These are phyloP conservation scores for Paecilomyces niveus DNA, from an alignment of 2,329 filamentous ascomycete genomes.

Conservation along the genomic window DNA sequence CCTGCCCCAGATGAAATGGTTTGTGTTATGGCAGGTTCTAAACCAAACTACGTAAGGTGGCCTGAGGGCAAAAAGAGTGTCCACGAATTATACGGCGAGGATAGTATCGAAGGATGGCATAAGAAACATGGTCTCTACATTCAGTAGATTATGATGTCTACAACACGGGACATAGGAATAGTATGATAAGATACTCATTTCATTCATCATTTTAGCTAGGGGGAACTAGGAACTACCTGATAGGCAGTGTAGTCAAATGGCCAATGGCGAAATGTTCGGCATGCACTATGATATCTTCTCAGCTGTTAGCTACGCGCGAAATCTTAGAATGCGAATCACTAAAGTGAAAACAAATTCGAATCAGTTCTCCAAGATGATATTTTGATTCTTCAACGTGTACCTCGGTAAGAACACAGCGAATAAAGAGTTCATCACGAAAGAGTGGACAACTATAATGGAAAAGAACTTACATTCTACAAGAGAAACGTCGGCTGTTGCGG, in stretches of 20 bases:
- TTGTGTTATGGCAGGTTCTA: slow-evolving; percentile 38
- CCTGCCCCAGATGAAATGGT: slow-evolving; percentile 41
- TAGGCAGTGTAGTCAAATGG: not conserved
- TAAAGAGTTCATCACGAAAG: slow-evolving; percentile 51
- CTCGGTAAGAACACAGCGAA: slow-evolving; percentile 62
- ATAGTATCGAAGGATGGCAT: slow-evolving; percentile 42
- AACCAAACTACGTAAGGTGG: slow-evolving; percentile 41
- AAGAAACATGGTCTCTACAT: slow-evolving; percentile 34
- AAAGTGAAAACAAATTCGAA: slow-evolving; percentile 4
- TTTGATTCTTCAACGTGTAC: slow-evolving; percentile 51
- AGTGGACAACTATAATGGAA: slow-evolving; percentile 4
- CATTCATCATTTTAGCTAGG: not conserved
- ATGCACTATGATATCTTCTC: not conserved
- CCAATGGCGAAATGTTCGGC: not conserved
- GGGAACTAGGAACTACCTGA: not conserved
- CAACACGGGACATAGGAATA: not conserved
- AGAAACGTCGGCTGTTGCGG: not conserved
- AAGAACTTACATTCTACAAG: slow-evolving; percentile 2
- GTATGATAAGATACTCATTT: not conserved
- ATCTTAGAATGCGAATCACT: not conserved
- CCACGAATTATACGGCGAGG: slow-evolving; percentile 28
- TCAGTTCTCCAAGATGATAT: slow-evolving; percentile 64
- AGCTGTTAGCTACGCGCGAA: not conserved
- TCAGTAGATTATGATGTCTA: slow-evolving; percentile 13
- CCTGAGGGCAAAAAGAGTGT: slow-evolving; percentile 42